Base-by-base conservation (phyloP, 345 rosid genomes). In the Toxicodendron radicans region DNA sequence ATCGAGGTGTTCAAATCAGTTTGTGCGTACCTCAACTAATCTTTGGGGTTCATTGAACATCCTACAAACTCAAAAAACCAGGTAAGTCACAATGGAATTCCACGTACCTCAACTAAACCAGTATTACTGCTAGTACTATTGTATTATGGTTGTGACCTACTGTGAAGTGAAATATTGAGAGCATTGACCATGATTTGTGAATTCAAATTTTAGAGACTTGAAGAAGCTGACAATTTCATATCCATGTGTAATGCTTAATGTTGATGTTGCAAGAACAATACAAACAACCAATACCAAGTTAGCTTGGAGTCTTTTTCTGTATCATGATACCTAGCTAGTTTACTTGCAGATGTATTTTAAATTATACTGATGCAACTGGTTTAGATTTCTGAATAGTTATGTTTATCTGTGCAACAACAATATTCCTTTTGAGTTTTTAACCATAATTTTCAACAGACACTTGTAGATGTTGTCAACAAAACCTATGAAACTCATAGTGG, bases 171-270 rank as follows among this genome's bases (percentile, higher is more conserved):
- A 64, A 43, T 65, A 68, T 80, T 41, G 12, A 73, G 57, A 58
- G 45, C 80, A n/a, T 54, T 77, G 61, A 76, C 75, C 24, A 66
- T 68, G 43, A 58, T 72, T 63, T 77, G 76, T 65, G 54, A 72
- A 71, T 20, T 32, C 75, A 12, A 71, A 58, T 75, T 75, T 79
- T 83, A 95, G 99, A 77, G 97, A 92, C 82, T 73, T 65, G 72
- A 90, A 84, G 83, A 92, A 91, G 85, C 77, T 91, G 63, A 88
- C 97, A 41, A 92, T 95, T 78, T 92, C 99, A 48, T 95, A 95
- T 84, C 99, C 99, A 0, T 95, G 99, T 79, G 95, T 95, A 65
- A 92, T 95, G 98, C 98, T 95, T 60, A 92, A 95, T 79, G 98
- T 91, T 77, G 99, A 95, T 81, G 92, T 95, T 58, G 94, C 94